Evolutionary conservation across 192 early-diverging fungal genomes (phyloP), one percentile per base, ranked within the genome.

Genomic region (Coemansia sp.): DNA sequence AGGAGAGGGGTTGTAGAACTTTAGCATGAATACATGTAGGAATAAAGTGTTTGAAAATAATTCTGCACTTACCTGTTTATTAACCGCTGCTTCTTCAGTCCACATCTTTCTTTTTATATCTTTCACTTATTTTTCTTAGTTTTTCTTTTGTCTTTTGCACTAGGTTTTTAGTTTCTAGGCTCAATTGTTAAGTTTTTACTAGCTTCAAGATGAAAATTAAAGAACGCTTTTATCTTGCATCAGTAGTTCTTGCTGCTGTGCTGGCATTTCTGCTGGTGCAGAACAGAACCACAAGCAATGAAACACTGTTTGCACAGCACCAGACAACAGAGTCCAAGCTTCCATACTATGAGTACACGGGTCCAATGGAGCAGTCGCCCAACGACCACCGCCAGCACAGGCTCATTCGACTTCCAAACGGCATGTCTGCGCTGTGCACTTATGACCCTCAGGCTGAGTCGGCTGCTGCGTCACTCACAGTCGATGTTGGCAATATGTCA

Each of bases 361-460:
- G 61, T 1, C 15, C 23, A 6, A 43, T 87, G 18, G 85, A 88
- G 65, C 75, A 64, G 13, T 83, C 88, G 4, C 69, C 70, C 21
- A 86, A 79, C 19, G 89, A 92, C 68, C 57, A 83, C 15, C 79
- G 86, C 40, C 62, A 85, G 60, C 88, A 90, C 64, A 74, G 86
- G n/a, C 74, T 90, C 3, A 48, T 92, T 5, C 63, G 67, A 7
- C 63, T 90, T 13, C 75, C 67, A 1, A 92, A 92, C 66, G 72
- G 86, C 18, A 67, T 92, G 13, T 69, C 86, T 53, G 87, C 74
- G 0, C 61, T 90, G 18, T 61, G 90, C 4, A 81, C 89, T 23
- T 85, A 85, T 47, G 89, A 77, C 13, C 73, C 84, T 0, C 82
- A 88, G 62, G 52, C 70, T 19, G 50, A 71, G 19, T 76, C 81